These are phyloP conservation scores for Xylaria digitata DNA, from an alignment of 2,329 filamentous ascomycete genomes.

Conservation along the genomic window DNA sequence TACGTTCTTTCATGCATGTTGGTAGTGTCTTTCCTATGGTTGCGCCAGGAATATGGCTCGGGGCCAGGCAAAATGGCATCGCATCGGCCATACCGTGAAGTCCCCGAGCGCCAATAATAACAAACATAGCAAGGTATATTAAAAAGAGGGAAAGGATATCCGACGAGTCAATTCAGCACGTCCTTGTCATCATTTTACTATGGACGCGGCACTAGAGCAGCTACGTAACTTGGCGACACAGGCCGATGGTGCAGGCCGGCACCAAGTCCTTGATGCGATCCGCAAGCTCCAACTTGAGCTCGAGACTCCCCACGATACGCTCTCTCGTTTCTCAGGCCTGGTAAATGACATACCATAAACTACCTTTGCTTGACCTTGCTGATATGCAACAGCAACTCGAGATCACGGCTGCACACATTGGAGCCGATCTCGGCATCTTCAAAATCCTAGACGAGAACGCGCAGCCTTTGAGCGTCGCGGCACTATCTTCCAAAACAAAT, in stretches of 20 bases:
- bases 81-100: too few species aligned
- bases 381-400: conserved; percentile 16
- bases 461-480: conserved; percentile 8
- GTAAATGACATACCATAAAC: neutral
- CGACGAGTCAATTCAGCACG: too few species aligned
- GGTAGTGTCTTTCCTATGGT: too few species aligned
- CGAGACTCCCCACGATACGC: conserved; percentile 34
- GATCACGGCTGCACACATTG: conserved; percentile 25
- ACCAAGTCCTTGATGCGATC: conserved; percentile 29
- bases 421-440: conserved; percentile 22
- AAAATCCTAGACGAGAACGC: conserved; percentile 10
- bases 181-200: too few species aligned
- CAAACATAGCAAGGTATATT: too few species aligned
- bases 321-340: conserved; percentile 28
- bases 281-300: conserved; percentile 30
- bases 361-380: neutral
- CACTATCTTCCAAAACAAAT: neutral
- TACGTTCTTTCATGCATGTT: too few species aligned
- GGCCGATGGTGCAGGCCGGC: conserved; percentile 1
- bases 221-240: neutral
- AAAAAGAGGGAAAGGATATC: too few species aligned
- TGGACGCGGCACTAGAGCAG: too few species aligned
- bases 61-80: too few species aligned
- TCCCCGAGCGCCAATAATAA: too few species aligned
- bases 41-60: too few species aligned